Evolutionary conservation across 2,329 filamentous ascomycete species (phyloP).

Genomic region (Lasiodiplodia gonubiensis): DNA sequence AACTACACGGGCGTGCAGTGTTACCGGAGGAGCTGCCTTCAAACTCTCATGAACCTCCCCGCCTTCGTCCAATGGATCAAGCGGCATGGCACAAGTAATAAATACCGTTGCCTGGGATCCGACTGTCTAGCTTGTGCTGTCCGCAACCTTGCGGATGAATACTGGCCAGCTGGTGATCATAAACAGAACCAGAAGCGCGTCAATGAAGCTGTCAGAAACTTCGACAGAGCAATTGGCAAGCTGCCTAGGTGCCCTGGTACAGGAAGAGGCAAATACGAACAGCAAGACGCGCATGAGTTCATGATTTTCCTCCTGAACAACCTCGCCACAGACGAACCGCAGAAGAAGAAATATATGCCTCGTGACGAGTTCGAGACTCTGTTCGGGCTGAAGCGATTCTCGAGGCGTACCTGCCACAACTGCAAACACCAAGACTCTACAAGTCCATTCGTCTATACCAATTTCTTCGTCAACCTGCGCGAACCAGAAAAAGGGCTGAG

Average conservation of each 20-base stretch:
- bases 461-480: background rate
- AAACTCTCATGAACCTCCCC: conserved; percentile 31
- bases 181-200: background rate
- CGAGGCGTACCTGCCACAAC: conserved; percentile 15
- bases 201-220: background rate
- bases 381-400: conserved; percentile 27
- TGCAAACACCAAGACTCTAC: background rate
- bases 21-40: conserved; percentile 33
- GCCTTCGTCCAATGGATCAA: conserved; percentile 31
- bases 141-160: background rate
- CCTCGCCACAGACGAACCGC: background rate
- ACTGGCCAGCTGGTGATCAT: background rate
- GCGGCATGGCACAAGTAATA: conserved; percentile 5
- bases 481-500: background rate
- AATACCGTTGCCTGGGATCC: conserved; percentile 5
- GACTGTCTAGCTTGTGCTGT: conserved; percentile 25
- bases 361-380: conserved; percentile 14
- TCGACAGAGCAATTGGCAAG: conserved; percentile 1
- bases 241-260: background rate
- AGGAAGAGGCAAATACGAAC: background rate
- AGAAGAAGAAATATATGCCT: background rate
- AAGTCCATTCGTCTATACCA: background rate
- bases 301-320: background rate
- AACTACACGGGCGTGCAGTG: conserved; percentile 32
- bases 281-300: conserved; percentile 20